Conservation (phyloP, 371 early-diverging fungal genomes). For the Lichtheimia corymbifera region DNA sequence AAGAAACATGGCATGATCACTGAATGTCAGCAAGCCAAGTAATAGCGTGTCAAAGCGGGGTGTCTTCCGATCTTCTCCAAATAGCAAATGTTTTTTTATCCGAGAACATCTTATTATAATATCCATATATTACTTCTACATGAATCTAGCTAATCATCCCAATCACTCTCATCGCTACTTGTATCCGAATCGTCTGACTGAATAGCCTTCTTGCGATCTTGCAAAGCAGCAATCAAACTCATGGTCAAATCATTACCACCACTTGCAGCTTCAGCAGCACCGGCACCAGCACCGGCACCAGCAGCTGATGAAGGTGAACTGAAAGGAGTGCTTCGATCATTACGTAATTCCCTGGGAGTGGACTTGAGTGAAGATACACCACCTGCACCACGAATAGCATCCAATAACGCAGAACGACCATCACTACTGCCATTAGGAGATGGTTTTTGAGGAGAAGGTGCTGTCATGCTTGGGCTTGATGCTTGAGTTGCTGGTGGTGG, state of each 20-base stretch:
- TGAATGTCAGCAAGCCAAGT: too few species aligned
- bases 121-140: background rate
- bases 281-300: slow-evolving; percentile 11
- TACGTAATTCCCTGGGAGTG: slow-evolving; percentile 28
- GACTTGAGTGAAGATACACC: slow-evolving; percentile 32
- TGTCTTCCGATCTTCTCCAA: slow-evolving; percentile 53
- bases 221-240: slow-evolving; percentile 22
- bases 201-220: slow-evolving; percentile 23
- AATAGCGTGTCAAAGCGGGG: too few species aligned
- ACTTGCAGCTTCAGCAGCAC: slow-evolving; percentile 9
- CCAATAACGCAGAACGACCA: slow-evolving; percentile 37
- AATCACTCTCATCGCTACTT: slow-evolving; percentile 21
- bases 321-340: slow-evolving; percentile 34
- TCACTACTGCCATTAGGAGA: background rate
- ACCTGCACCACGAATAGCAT: slow-evolving; percentile 45
- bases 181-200: slow-evolving; percentile 21
- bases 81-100: background rate
- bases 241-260: slow-evolving; percentile 21
- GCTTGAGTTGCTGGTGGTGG: slow-evolving; percentile 13
- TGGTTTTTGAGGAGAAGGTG: background rate
- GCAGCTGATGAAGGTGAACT: slow-evolving; percentile 5
- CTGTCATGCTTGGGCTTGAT: background rate
- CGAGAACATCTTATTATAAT: background rate
- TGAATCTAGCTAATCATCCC: slow-evolving; percentile 22
- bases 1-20: too few species aligned